Evolutionary conservation across 2,329 filamentous ascomycete genomes (phyloP), one percentile per base, ranked within the genome.

Genomic region (Trichoderma semiorbis): DNA sequence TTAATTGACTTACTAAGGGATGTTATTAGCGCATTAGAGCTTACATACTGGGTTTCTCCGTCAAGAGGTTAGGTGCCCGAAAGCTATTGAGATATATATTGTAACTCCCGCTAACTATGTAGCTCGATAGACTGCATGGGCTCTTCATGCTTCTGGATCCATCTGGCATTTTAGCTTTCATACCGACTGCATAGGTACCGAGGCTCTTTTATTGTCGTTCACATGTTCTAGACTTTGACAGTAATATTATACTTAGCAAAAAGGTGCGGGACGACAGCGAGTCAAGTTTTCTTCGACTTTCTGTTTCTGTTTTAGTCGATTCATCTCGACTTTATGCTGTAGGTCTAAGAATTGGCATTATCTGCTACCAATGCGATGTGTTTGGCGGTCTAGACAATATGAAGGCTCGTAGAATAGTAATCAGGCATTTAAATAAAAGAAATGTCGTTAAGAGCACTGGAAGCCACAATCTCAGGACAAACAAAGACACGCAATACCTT

Each of bases 121-220:
- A 4, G 7, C 16, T 43, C 39, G 39, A n/a, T 43, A n/a, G 39
- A 43, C 16, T 43, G 39, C 39, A 43, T 43, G 39, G 0, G 39
- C 39, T n/a, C 16, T 43, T 43, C 16, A n/a, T 43, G 39, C 39
- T n/a, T 43, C 39, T 43, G 39, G 39, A 7, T 43, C 39, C 2
- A 43, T n/a, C 3, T 0, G 18, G 39, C 39, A 43, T 43, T 43
- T 43, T 10, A 43, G 16, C 39, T n/a, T 43, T 43, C 0, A 43
- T 43, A 43, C 0, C n/a, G 39, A n/a, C 16, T 18, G 16, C 36
- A 6, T 34, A 34, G 10, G 32, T 34, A n/a, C n/a, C n/a, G 30
- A 39, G 16, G 16, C 8, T 5, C 7, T 43, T 8, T 43, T n/a
- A 0, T 18, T 43, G 0, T 8, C 1, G 0, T 43, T 43, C n/a